These are phyloP conservation scores for Talaromyces atroroseus DNA, from an alignment of 2,329 filamentous ascomycete species.

Conservation along the genomic window DNA sequence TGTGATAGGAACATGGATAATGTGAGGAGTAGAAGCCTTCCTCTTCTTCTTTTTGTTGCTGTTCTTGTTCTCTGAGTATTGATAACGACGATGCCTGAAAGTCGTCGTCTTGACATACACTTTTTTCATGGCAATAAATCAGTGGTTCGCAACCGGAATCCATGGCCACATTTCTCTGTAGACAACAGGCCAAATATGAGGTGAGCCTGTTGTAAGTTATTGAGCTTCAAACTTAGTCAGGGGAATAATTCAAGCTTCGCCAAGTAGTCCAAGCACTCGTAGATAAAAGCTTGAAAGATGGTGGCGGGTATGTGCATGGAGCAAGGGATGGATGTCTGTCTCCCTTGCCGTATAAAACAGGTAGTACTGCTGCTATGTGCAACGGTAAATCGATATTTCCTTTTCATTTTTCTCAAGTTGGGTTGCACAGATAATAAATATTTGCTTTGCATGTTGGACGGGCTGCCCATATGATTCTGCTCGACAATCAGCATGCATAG, in stretches of 20 bases:
- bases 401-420: too few relatives aligned
- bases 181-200: neutral
- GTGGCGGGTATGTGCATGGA: constrained; percentile 3
- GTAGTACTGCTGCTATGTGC: too few relatives aligned
- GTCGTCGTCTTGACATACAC: neutral
- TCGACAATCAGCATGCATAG: too few relatives aligned
- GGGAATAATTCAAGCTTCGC: constrained; percentile 10
- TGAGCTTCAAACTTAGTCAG: too few relatives aligned
- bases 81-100: neutral
- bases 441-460: too few relatives aligned
- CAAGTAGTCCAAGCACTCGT: constrained; percentile 2
- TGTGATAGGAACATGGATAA: constrained; percentile 2
- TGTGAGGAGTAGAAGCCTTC: neutral
- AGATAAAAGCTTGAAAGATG: neutral
- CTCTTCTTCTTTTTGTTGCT: neutral
- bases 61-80: too few relatives aligned
- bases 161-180: neutral
- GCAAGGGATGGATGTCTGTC: constrained; percentile 4
- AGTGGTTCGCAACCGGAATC: neutral
- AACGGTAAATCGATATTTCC: too few relatives aligned
- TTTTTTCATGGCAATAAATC: neutral
- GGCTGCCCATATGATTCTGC: too few relatives aligned
- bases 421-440: too few relatives aligned
- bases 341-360: neutral
- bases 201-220: neutral